phyloP scores from a whole-genome alignment of 2,329 filamentous ascomycete genomes.

The Aureobasidium lini region DNA sequence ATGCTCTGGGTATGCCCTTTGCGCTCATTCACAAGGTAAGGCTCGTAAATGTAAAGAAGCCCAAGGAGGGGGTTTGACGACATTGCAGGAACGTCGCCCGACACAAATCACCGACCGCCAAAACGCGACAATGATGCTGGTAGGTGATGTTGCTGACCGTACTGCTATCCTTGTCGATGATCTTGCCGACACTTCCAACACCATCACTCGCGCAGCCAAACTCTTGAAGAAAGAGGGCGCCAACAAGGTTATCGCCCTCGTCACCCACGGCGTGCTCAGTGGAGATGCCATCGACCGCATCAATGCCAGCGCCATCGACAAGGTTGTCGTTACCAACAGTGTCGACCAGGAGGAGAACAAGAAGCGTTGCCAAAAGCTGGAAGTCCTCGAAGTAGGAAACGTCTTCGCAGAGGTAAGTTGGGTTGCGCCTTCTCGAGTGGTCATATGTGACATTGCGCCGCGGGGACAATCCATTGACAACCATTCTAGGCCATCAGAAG shows the following conservation, averaged over 20 bases:
- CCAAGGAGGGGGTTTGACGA: conserved; percentile 15
- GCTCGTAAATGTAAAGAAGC: conserved; percentile 3
- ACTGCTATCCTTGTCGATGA: conserved; percentile 91
- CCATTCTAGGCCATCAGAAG: conserved; percentile 66
- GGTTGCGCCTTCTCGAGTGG: conserved; percentile 1
- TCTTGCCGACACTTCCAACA: conserved; percentile 91
- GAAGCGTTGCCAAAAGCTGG: conserved; percentile 73
- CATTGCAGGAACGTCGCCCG: conserved; percentile 68
- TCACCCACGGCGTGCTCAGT: conserved; percentile 92
- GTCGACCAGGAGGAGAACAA: conserved; percentile 82
- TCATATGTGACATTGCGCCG: background rate
- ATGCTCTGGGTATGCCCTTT: conserved; percentile 88
- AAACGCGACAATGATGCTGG: conserved; percentile 83
- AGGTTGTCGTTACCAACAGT: conserved; percentile 90
- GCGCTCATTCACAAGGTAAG: conserved; percentile 94
- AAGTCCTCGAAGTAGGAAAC: conserved; percentile 79
- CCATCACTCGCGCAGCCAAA: conserved; percentile 91
- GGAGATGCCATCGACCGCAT: conserved; percentile 92
- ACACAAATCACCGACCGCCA: conserved; percentile 79
- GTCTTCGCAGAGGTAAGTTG: conserved; percentile 75
- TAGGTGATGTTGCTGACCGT: conserved; percentile 73
- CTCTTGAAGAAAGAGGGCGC: conserved; percentile 90
- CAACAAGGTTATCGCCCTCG: conserved; percentile 79
- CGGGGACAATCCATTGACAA: conserved; percentile 15
- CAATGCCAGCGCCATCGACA: conserved; percentile 87